These are phyloP conservation scores for Mucor irregularis DNA, from an alignment of 371 early-diverging fungal genomes.

Conservation along the genomic window DNA sequence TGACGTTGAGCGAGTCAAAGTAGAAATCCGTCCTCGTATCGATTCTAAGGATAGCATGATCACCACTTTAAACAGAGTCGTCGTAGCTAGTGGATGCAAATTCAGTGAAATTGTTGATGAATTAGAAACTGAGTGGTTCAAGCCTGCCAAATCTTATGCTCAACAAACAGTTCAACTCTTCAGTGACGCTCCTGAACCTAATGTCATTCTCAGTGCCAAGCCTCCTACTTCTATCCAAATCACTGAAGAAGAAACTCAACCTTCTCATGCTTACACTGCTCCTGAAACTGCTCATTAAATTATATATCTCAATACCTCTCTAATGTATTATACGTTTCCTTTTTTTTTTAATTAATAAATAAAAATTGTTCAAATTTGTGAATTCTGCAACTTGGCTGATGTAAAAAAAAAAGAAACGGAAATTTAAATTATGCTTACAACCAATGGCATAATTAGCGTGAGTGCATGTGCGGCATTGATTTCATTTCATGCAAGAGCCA, in stretches of 20 bases:
- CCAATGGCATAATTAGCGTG: too few relatives aligned
- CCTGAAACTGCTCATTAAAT: too few relatives aligned
- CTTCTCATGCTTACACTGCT: too few relatives aligned
- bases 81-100: slow-evolving; percentile 28
- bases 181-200: slow-evolving; percentile 35
- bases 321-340: too few relatives aligned
- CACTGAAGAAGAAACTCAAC: not conserved
- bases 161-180: slow-evolving; percentile 40
- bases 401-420: too few relatives aligned
- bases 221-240: slow-evolving; percentile 29
- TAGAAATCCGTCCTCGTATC: slow-evolving; percentile 40
- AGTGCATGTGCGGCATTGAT: too few relatives aligned
- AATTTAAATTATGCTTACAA: too few relatives aligned
- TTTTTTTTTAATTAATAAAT: too few relatives aligned
- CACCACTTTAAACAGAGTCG: slow-evolving; percentile 23
- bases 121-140: slow-evolving; percentile 41
- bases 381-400: too few relatives aligned
- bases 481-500: too few relatives aligned
- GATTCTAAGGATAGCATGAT: slow-evolving; percentile 43
- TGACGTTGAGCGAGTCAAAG: slow-evolving; percentile 38
- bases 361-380: too few relatives aligned
- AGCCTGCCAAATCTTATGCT: slow-evolving; percentile 37
- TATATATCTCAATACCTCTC: too few relatives aligned
- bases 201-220: slow-evolving; percentile 38
- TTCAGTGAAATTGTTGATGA: slow-evolving; percentile 41